Base-by-base conservation (phyloP, 768 basidiomycete genomes). In the Tulasnella sp. region DNA sequence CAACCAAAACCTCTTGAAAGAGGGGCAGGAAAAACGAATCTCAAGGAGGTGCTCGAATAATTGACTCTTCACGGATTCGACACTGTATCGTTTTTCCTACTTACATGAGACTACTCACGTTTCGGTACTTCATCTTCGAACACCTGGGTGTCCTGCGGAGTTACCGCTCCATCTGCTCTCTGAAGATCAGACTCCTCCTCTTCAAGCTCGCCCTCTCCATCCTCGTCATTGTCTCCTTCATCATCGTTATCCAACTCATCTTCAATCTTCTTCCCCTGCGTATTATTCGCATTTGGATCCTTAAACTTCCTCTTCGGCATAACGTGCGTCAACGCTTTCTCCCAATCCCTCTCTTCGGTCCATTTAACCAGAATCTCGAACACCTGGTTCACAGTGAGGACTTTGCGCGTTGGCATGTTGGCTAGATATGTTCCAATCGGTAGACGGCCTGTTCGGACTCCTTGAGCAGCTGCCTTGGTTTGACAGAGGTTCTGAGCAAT, bases 361-460 rank as follows among this genome's bases (percentile, higher is more conserved):
- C 94, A 99, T 79, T 91, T 89, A 25, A 96, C 83, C 75, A 99
- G 85, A 79, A 99, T 97, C 82, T 97, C 94, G 81, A 96, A 93
- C 36, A 92, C 91, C 84, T 98, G 97, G 83, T 99, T 99, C 74
- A 99, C 96, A 0, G 97, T 99, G 78, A 99, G 86, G 39, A 99
- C 95, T 81, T 98, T 99, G 78, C 97, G 90, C 12, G 96, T 96
- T 39, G 91, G 87, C 76, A 99, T 85, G 69, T 91, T 88, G 64
- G 91, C 87, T 42, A 99, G 85, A 82, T 93, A 97, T 75, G 90
- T 91, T n/a, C 95, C 93, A 74, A 99, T 99, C 3, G 97, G 97
- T 74, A 99, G 88, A 71, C 93, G 91, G 4, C 96, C 97, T 52
- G 94, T 92, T 58, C 91, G 88, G 74, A 99, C 87, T 5, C 88